These are phyloP conservation scores for Phytopythium chamaehyphon DNA, from an alignment of 352 stramenopile genomes.

Conservation along the genomic window DNA sequence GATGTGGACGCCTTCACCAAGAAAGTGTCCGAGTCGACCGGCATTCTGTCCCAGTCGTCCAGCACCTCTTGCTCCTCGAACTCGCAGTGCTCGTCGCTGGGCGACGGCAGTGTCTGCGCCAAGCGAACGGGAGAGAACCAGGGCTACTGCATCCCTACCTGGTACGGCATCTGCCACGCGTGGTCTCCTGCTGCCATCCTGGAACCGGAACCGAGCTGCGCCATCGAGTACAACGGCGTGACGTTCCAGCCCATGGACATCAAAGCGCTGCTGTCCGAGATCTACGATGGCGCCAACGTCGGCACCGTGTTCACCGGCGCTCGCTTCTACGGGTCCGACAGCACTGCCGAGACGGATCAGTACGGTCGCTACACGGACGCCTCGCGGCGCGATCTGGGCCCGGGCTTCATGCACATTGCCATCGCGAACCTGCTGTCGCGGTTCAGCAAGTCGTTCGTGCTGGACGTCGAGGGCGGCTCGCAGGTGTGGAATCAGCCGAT, in stretches of 20 bases:
- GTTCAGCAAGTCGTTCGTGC: conserved; percentile 31
- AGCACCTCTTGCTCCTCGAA: conserved; percentile 24
- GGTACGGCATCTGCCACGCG: conserved; percentile 51
- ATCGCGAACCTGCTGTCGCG: conserved; percentile 42
- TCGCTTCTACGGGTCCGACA: conserved; percentile 23
- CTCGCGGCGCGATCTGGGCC: conserved; percentile 40
- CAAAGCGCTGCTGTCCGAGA: conserved; percentile 36
- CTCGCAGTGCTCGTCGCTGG: conserved; percentile 19
- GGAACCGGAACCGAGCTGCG: conserved; percentile 36
- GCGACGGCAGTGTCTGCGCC: conserved; percentile 27
- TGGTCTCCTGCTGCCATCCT: conserved; percentile 36
- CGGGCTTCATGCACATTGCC: conserved; percentile 47
- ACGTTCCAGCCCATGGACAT: conserved; percentile 45
- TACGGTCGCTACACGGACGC: conserved; percentile 40
- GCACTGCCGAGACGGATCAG: conserved; percentile 20
- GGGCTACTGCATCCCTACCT: conserved; percentile 42
- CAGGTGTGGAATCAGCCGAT: conserved; percentile 71
- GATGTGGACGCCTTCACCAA: conserved; percentile 34
- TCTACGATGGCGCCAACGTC: conserved; percentile 35
- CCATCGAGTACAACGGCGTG: conserved; percentile 37
- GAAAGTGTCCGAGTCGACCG: conserved; percentile 26
- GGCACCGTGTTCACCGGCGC: conserved; percentile 39
- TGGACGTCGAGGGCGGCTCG: conserved; percentile 25
- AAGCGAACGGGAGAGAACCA: conserved; percentile 18
- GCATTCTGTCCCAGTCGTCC: conserved; percentile 25